Conservation (phyloP, 176 grass and related monocot genomes). For the Echinochloa phyllopogon region DNA sequence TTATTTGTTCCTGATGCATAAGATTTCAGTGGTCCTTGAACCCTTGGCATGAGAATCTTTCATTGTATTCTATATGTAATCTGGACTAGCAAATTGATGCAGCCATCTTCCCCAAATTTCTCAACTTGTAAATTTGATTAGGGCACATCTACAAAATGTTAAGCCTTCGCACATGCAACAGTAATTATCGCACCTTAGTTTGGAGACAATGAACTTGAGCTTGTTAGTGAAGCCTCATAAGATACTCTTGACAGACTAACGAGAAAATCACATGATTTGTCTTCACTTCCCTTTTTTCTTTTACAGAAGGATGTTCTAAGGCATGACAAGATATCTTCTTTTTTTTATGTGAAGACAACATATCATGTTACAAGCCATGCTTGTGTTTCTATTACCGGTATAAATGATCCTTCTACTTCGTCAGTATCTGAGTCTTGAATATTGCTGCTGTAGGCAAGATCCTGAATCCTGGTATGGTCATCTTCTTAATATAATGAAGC, state of each 20-base stretch:
- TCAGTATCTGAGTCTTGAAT: neutral
- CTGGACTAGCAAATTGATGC: neutral
- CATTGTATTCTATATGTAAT: neutral
- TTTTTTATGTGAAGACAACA: neutral
- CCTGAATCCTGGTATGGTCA: slow-evolving; percentile 3
- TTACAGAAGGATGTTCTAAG: neutral
- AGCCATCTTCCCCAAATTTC: slow-evolving; percentile 3
- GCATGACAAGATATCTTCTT: neutral
- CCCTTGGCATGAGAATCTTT: neutral
- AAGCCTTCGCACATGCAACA: slow-evolving; percentile 17
- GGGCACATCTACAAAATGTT: neutral
- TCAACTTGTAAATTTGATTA: neutral
- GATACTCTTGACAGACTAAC: slow-evolving; percentile 12
- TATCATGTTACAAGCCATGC: neutral
- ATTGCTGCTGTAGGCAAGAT: neutral
- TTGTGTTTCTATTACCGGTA: slow-evolving; percentile 7
- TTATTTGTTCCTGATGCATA: neutral
- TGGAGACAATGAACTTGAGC: neutral
- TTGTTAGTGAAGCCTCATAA: neutral
- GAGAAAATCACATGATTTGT: neutral
- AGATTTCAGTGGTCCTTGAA: neutral
- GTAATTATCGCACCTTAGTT: neutral
- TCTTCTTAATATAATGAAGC: too few relatives aligned
- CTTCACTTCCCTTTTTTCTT: neutral
- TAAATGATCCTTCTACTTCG: slow-evolving; percentile 8